These are phyloP conservation scores for Cymodocea nodosa DNA, from an alignment of 116 monocot species.

Conservation along the genomic window DNA sequence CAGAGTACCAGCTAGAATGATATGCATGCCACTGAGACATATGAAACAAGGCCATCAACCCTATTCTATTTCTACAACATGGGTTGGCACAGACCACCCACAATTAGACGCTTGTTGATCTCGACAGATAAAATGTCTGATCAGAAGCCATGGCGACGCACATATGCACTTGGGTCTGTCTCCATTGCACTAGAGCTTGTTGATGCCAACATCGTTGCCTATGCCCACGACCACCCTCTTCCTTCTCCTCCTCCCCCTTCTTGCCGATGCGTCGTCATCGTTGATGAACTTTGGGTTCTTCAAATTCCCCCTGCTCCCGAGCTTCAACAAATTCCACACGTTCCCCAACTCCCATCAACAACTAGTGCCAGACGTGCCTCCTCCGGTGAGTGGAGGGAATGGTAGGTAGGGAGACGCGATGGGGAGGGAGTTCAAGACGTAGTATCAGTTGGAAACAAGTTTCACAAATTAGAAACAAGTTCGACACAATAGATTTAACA, in stretches of 20 bases:
- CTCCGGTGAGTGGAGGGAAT: background rate
- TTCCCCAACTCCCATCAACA: too few relatives aligned
- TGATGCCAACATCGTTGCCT: background rate
- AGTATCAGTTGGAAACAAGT: too few relatives aligned
- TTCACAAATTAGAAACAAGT: too few relatives aligned
- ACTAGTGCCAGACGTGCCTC: background rate
- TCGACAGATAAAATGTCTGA: background rate
- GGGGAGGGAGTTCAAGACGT: conserved; percentile 2
- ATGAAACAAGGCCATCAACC: background rate
- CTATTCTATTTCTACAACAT: background rate
- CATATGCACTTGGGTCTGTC: too few relatives aligned
- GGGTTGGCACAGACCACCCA: background rate
- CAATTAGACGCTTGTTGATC: background rate
- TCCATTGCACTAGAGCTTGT: background rate
- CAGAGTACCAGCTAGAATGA: background rate
- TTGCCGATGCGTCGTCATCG: background rate
- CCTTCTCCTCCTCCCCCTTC: conserved; percentile 1
- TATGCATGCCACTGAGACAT: background rate
- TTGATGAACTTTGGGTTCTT: background rate
- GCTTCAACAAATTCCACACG: too few relatives aligned
- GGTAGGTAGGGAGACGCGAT: background rate
- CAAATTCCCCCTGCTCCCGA: too few relatives aligned
- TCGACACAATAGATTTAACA: too few relatives aligned
- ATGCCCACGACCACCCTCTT: background rate
- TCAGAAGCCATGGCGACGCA: too few relatives aligned